phyloP scores from a whole-genome alignment of 2,329 filamentous ascomycete species.

The Fusarium sp. region DNA sequence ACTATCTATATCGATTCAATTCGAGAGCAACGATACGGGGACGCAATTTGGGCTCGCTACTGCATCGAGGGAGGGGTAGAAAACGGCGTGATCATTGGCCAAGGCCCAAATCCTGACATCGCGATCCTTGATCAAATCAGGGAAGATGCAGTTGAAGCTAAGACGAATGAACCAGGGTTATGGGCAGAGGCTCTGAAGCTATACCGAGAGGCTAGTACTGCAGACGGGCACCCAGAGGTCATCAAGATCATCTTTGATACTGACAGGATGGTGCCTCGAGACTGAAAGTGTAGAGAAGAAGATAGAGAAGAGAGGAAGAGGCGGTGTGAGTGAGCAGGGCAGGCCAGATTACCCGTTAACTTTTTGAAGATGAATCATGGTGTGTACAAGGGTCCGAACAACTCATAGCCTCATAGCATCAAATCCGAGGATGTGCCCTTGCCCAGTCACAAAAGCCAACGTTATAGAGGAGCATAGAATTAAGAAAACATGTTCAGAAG shows the following conservation, averaged over 20 bases:
- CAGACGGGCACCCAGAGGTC: background rate
- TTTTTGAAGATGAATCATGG: background rate
- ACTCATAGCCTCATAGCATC: background rate
- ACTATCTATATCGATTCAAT: background rate
- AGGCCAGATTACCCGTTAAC: background rate
- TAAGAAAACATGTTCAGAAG: background rate
- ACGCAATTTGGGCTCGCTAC: background rate
- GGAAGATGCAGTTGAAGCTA: background rate
- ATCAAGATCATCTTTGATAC: background rate
- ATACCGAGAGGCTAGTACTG: background rate
- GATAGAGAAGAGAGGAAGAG: background rate
- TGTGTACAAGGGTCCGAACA: background rate
- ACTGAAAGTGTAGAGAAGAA: background rate
- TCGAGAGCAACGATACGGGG: background rate
- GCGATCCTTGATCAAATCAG: background rate
- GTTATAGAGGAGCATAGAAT: accelerated
- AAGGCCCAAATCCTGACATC: background rate
- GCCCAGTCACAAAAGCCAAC: no score
- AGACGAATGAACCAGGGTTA: background rate
- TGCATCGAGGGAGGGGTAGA: background rate
- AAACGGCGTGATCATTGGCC: background rate
- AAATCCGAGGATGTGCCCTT: no score
- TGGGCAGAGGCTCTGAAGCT: background rate
- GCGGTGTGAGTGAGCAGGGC: background rate
- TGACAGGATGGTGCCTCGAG: background rate